Evolutionary conservation across 2,329 filamentous ascomycete species (phyloP), one percentile per base, ranked within the genome.

Genomic region (Fusarium devonianum): DNA sequence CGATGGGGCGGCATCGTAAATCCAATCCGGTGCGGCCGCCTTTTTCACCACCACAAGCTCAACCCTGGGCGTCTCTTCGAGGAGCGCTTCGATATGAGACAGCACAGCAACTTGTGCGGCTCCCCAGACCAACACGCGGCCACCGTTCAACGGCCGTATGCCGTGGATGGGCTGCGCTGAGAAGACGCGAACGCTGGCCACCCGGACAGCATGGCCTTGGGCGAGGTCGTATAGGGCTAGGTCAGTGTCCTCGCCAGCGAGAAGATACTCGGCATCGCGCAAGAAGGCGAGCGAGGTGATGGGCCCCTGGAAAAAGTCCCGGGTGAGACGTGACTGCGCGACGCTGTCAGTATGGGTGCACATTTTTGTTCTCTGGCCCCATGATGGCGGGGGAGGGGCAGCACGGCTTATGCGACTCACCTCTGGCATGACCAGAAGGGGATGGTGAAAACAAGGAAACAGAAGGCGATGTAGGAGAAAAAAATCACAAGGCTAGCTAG

Each of bases 121-220:
- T 28, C 91, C 91, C 89, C 90, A 95, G 12, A 87, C 71, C 5
- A 93, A 74, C 8, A 85, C 58, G 30, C 71, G 61, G 7, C 63
- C 62, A 7, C 33, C 40, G 2, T 43, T 49, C 60, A 68, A 40
- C 64, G 84, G 71, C n/a, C 76, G 71, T 43, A 93, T 84, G 3
- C 90, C 90, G 69, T 94, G 90, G 39, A 94, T 83, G 3, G 84
- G 75, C 67, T 93, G 89, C n/a, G 78, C 78, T 12, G 71, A 64
- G 64, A 94, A 92, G 21, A 91, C 71, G 17, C 70, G 70, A 38
- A 80, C 65, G 37, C 73, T 72, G 38, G 71, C 74, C 23, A 77
- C 58, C 8, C 57, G 56, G n/a, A 58, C 41, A 25, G 77, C 67
- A 16, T 53, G 66, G 4, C 67, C 71, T 5, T 62, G 66, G 11